Evolutionary conservation across 257 asterid species (phyloP).

Genomic region (Penstemon newberryi): DNA sequence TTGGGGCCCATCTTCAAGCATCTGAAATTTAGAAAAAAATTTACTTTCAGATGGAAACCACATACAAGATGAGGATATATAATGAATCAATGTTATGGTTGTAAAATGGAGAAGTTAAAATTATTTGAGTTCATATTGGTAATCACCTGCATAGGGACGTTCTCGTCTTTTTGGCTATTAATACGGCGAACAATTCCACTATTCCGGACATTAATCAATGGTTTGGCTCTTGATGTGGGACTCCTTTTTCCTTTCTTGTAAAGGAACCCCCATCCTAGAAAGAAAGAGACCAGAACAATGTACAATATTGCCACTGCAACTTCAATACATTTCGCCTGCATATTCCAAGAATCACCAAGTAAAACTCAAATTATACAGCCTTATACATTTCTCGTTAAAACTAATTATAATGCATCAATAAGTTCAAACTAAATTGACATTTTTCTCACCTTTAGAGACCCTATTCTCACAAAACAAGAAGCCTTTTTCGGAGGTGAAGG

Average conservation of each 20-base stretch:
- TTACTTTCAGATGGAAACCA: not conserved
- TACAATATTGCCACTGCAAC: slow-evolving; percentile 72
- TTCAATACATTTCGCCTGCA: slow-evolving; percentile 96
- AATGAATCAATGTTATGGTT: not conserved
- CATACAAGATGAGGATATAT: not conserved
- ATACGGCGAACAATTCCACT: slow-evolving; percentile 69
- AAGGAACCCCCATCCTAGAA: slow-evolving; percentile 93
- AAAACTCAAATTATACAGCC: not conserved
- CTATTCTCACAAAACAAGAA: slow-evolving; percentile 84
- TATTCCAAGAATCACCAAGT: slow-evolving; percentile 22
- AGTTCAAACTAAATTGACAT: slow-evolving; percentile 2
- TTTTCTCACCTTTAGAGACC: slow-evolving; percentile 72
- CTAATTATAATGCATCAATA: not conserved
- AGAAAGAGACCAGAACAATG: slow-evolving; percentile 61
- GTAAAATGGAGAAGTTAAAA: slow-evolving; percentile 4
- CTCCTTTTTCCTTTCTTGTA: slow-evolving; percentile 58
- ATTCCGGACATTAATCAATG: slow-evolving; percentile 65
- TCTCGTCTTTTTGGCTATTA: slow-evolving; percentile 81
- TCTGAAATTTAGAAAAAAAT: slow-evolving; percentile 43
- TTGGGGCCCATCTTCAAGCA: slow-evolving; percentile 94
- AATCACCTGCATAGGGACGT: slow-evolving; percentile 88
- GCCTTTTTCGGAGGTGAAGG: slow-evolving; percentile 60
- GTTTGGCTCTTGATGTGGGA: slow-evolving; percentile 62
- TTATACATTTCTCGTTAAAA: not conserved
- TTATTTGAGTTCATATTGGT: slow-evolving; percentile 20